Percentiles rank a stretch among this genome's conserved stretches.
Conservation (phyloP, 805 yeast species). For the Wickerhamiella shivajii region DNA sequence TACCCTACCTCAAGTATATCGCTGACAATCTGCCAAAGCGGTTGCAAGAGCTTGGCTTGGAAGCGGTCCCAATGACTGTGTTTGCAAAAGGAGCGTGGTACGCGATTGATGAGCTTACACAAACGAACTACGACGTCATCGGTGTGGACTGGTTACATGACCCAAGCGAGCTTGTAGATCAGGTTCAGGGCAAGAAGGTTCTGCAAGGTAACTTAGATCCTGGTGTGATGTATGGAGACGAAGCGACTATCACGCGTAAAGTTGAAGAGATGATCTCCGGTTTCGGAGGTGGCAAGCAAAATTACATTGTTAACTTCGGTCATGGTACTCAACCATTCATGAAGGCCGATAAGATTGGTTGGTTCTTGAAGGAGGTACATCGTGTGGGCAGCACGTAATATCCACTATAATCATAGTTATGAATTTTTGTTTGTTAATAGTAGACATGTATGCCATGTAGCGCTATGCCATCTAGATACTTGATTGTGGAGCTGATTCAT, state of each 20-base stretch:
- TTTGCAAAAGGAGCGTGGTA: constrained; percentile 98
- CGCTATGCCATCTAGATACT: no score
- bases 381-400: no score
- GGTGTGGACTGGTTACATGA: constrained; percentile 85
- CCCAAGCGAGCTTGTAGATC: constrained; percentile 71
- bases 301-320: constrained; percentile 89
- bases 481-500: neutral
- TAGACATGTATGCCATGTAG: no score
- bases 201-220: constrained; percentile 96
- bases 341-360: constrained; percentile 80
- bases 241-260: constrained; percentile 63
- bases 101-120: constrained; percentile 73
- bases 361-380: constrained; percentile 78
- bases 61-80: constrained; percentile 69
- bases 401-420: no score
- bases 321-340: constrained; percentile 98
- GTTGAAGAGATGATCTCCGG: constrained; percentile 80
- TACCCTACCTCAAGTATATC: constrained; percentile 76
- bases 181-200: constrained; percentile 53
- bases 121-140: constrained; percentile 70
- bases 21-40: constrained; percentile 52
- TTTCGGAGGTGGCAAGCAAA: constrained; percentile 86
- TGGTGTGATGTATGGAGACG: constrained; percentile 82
- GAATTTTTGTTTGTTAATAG: no score
- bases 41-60: constrained; percentile 59